Evolutionary conservation across 331 rosid genomes (phyloP).

Genomic region (Quercus tomentella): DNA sequence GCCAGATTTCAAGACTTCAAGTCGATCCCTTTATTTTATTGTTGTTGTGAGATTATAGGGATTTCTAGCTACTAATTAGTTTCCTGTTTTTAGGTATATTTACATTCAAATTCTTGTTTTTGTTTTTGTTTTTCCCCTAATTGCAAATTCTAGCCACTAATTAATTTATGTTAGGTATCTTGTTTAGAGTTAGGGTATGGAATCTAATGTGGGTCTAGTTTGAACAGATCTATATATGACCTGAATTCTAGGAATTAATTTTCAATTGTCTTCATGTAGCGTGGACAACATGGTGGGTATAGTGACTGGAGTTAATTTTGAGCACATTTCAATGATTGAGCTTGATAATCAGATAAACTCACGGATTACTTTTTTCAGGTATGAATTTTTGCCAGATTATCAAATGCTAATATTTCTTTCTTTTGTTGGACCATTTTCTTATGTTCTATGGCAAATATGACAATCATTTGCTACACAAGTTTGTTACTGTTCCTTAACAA

Average conservation of each 20-base stretch:
- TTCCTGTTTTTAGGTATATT: not conserved
- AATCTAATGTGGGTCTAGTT: not conserved
- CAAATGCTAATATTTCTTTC: not conserved
- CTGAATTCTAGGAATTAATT: constrained; percentile 5
- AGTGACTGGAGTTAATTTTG: constrained; percentile 54
- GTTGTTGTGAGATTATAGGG: not conserved
- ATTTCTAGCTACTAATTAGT: not conserved
- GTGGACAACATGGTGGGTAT: constrained; percentile 64
- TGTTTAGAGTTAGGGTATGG: not conserved
- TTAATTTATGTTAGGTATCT: no score
- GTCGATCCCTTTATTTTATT: not conserved
- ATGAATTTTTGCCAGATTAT: constrained; percentile 17
- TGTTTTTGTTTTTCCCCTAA: not conserved
- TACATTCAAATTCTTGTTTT: no score
- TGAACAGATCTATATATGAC: not conserved
- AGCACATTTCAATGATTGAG: constrained; percentile 31
- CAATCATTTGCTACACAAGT: not conserved
- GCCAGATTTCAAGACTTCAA: not conserved
- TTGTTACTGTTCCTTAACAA: not conserved
- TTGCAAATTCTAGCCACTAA: not conserved
- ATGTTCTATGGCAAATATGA: not conserved
- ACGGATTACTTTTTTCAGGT: constrained; percentile 83
- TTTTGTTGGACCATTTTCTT: constrained; percentile 7
- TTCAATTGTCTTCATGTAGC: constrained; percentile 36
- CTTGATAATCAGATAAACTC: constrained; percentile 66